A percentile compares a stretch with the other conserved stretches of the same genome.
Evolutionary conservation across 257 asterid genomes (phyloP).

Genomic region (Coffea canephora): DNA sequence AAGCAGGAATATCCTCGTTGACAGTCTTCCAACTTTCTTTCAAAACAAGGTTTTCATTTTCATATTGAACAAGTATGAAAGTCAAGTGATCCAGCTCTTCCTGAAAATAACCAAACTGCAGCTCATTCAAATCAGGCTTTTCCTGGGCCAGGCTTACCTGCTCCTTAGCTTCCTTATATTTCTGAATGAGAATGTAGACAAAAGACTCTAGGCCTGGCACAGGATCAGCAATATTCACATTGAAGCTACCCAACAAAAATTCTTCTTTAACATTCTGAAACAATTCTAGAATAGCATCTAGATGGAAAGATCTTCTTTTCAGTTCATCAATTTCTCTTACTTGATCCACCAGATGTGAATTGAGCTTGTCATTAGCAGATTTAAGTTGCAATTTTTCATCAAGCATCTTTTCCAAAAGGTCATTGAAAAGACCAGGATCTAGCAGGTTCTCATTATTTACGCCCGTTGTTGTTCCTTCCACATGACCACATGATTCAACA

Average conservation of each 20-base stretch:
- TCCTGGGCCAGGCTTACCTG: conserved; percentile 37
- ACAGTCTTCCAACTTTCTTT: conserved; percentile 63
- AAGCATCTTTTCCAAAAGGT: conserved; percentile 40
- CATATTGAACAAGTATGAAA: conserved; percentile 47
- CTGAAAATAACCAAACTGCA: conserved; percentile 51
- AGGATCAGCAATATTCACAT: conserved; percentile 43
- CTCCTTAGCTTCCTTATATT: conserved; percentile 54
- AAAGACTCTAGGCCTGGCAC: conserved; percentile 53
- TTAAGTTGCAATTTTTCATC: conserved; percentile 58
- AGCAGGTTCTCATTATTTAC: conserved; percentile 42
- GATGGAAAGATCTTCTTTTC: conserved; percentile 44
- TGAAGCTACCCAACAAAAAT: conserved; percentile 44
- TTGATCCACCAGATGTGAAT: conserved; percentile 47
- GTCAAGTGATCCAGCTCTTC: conserved; percentile 58
- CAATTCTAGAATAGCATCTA: conserved; percentile 48
- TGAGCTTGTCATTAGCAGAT: conserved; percentile 51
- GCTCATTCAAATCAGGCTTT: conserved; percentile 36
- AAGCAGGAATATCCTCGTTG: conserved; percentile 44
- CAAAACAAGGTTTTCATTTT: conserved; percentile 62
- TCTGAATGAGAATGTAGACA: conserved; percentile 55
- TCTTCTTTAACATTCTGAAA: conserved; percentile 59
- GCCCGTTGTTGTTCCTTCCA: conserved; percentile 36
- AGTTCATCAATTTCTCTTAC: conserved; percentile 51
- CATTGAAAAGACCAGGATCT: conserved; percentile 42
- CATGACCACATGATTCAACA: conserved; percentile 36